Base-by-base conservation (phyloP, 768 basidiomycete species). In the Roridomyces roridus region DNA sequence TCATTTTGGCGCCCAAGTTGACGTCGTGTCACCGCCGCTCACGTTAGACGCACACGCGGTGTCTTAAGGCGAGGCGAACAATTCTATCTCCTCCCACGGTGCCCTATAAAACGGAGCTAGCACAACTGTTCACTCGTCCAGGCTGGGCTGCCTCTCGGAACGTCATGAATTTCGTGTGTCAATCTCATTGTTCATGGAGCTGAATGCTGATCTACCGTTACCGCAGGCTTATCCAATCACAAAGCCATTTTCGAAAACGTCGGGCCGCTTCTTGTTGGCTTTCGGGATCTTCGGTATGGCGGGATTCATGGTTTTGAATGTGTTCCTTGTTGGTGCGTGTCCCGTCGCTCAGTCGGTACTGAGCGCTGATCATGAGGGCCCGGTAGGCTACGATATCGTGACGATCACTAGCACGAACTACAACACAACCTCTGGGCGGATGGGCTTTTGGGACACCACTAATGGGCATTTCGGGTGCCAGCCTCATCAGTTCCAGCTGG, bases 331-430 rank as follows among this genome's bases (percentile, higher is more conserved):
- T 12, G 59, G 59, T 60, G 37, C 14, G 59, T 36, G 23, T 45
- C 1, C 12, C 46, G 21, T 35, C 48, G 21, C 21, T 25, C 14
- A 5, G 40, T 34, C n/a, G 18, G 17, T 26, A 40, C 6, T n/a
- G 6, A 39, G 18, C 18, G 10, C 20, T 20, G 11, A 41, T 4
- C 11, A 9, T 43, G n/a, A n/a, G n/a, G n/a, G n/a, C n/a, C n/a
- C n/a, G n/a, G n/a, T 31, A 61, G 59, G 59, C n/a, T 61, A 62
- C 34, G 55, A 62, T 34, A 51, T 62, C 36, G 51, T 62, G 46
- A 53, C 49, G n/a, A 49, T 62, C 35, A 57, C 50, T 25, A 57
- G 23, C 15, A 29, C 40, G 6, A 28, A 61, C 23, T 62, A 51
- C 51, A 57, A 57, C 34, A 17, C 45, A 15, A 44, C 55, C 14